Evolutionary conservation across 495 filamentous ascomycete species (phyloP), one percentile per base, ranked within the genome.

Genomic region (Tuber melanosporum): DNA sequence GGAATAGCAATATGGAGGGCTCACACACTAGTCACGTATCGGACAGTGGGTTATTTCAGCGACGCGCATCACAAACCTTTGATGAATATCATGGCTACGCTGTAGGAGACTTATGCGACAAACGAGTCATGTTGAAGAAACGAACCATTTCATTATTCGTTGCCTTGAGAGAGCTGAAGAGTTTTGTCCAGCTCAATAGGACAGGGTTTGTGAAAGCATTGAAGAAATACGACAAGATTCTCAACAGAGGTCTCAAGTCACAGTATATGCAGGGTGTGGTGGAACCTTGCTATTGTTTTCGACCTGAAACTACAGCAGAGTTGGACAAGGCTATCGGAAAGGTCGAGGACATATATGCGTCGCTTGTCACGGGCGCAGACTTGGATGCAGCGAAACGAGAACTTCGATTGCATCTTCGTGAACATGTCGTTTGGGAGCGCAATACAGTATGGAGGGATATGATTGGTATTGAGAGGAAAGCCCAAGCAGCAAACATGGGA

Each of bases 391-490:
- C 95, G 2, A 91, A 88, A 73, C 91, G 92, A 73, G 95, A 98
- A 81, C 88, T 99, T 66, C 89, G 95, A 70, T 90, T 97, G 36
- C 94, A 99, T 84, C 87, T 99, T 44, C 87, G 95, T 80, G 95
- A 99, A 84, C 95, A 99, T 86, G 95, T 99, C 26, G 94, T 98
- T 46, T 99, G 96, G 96, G 95, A 99, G 82, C 89, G 95, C 71
- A 99, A 99, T 80, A 99, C 95, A 0, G 95, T 99, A 7, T 99
- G 95, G 95, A 87, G 96, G 84, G 95, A 99, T 79, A 95, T 99
- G 90, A 99, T 99, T 82, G 95, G 95, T 74, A 93, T 99, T 77
- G 95, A 99, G 86, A 88, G 95, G 39, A 95, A 97, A 86, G 93
- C 94, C 8, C 94, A 99, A 85, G 95, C 94, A 39, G 95, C 95